Conservation (phyloP, 192 early-diverging fungal species). For the Phlyctochytrium planicorne region DNA sequence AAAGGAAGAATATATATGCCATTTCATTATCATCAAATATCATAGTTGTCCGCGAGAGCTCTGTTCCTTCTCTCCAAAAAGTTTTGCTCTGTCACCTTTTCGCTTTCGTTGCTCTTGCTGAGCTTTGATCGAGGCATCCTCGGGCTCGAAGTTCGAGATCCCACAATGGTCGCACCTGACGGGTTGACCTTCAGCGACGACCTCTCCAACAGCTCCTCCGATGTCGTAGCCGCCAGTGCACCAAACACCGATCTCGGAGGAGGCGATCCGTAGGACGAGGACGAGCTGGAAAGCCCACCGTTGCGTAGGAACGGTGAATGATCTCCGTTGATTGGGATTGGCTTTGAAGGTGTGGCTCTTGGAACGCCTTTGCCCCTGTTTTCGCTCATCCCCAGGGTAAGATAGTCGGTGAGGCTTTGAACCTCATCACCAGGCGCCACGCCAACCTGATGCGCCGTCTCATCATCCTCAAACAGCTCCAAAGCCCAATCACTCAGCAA, state of each 20-base stretch:
- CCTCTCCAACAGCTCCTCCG: constrained; percentile 7
- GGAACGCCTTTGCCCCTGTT: constrained; percentile 26
- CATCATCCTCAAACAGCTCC: constrained; percentile 38
- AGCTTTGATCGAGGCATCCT: neutral
- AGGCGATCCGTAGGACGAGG: neutral
- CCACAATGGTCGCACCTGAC: neutral
- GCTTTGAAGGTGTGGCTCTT: constrained; percentile 15
- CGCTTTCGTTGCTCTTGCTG: constrained; percentile 9
- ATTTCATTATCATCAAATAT: too few species aligned
- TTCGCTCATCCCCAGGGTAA: constrained; percentile 26
- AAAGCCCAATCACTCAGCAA: constrained; percentile 42
- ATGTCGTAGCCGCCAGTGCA: constrained; percentile 13
- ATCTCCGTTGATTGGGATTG: constrained; percentile 5
- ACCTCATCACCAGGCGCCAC: constrained; percentile 8
- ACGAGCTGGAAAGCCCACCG: neutral
- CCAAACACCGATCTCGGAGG: neutral
- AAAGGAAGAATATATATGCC: too few species aligned
- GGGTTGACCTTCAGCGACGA: constrained; percentile 11
- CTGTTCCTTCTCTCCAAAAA: constrained; percentile 38
- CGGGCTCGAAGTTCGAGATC: neutral
- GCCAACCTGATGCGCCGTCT: constrained; percentile 18
- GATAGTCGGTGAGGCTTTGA: neutral
- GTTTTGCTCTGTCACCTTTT: constrained; percentile 37
- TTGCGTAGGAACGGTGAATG: neutral
- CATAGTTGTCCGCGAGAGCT: constrained; percentile 30